phyloP scores from a whole-genome alignment of 1,284 basidiomycete genomes.

The Fomes fomentarius region DNA sequence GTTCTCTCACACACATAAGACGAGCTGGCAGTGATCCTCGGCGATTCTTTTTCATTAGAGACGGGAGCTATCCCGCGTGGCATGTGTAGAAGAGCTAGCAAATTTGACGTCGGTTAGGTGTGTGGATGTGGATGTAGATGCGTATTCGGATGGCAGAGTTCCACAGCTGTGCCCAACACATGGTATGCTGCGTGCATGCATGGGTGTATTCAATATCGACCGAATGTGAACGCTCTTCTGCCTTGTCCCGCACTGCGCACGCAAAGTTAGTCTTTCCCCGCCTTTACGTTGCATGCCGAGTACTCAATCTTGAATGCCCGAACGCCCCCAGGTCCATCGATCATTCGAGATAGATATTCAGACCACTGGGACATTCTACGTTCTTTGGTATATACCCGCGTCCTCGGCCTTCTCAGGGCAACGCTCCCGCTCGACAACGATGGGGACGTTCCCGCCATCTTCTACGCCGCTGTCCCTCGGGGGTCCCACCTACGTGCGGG shows the following conservation, averaged over 20 bases:
- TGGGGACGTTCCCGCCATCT: not conserved
- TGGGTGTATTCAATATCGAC: not conserved
- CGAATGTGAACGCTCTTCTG: no score
- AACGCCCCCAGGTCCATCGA: not conserved
- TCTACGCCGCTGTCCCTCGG: not conserved
- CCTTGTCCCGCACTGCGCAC: not conserved
- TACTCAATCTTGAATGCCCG: not conserved
- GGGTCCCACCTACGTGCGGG: not conserved
- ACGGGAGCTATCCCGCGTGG: not conserved
- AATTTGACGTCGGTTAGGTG: no score
- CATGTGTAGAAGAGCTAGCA: not conserved
- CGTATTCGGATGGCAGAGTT: not conserved
- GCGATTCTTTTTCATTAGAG: not conserved
- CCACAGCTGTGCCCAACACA: constrained; percentile 3
- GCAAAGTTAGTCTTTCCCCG: constrained; percentile 14
- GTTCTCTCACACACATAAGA: constrained; percentile 3
- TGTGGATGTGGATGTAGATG: no score
- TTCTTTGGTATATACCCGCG: not conserved
- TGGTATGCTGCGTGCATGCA: not conserved
- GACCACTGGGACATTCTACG: no score
- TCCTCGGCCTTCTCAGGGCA: not conserved
- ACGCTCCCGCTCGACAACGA: not conserved
- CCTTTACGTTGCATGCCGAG: not conserved
- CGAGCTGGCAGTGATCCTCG: not conserved
- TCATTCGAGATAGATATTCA: not conserved